These are phyloP conservation scores for Aspergillus jensenii DNA, from an alignment of 2,329 filamentous ascomycete species.

Conservation along the genomic window DNA sequence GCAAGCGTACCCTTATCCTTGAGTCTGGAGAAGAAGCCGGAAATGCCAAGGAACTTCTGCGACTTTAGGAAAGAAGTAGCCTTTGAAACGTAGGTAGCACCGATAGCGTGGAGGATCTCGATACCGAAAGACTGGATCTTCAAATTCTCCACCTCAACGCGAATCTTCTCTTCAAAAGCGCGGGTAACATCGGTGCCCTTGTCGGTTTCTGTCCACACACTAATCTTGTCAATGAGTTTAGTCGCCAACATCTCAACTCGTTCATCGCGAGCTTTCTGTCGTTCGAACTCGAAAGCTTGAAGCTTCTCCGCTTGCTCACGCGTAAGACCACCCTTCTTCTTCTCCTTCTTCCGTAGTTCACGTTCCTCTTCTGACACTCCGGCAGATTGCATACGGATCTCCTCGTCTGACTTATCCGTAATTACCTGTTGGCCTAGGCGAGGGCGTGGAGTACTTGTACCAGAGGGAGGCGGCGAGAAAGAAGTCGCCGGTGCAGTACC, in stretches of 20 bases:
- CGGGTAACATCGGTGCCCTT: slow-evolving; percentile 79
- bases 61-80: slow-evolving; percentile 84
- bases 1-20: slow-evolving; percentile 96
- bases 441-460: slow-evolving; percentile 50
- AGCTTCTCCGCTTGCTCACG: slow-evolving; percentile 95
- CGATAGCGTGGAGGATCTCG: slow-evolving; percentile 94
- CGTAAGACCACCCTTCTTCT: slow-evolving; percentile 81
- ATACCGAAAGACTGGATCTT: slow-evolving; percentile 99
- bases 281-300: slow-evolving; percentile 82
- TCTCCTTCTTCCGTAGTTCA: slow-evolving; percentile 74
- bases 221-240: slow-evolving; percentile 87
- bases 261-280: slow-evolving; percentile 79
- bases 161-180: slow-evolving; percentile 92
- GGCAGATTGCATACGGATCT: slow-evolving; percentile 63
- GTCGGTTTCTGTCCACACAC: slow-evolving; percentile 96
- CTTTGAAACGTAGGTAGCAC: slow-evolving; percentile 85
- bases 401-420: slow-evolving; percentile 83
- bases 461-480: slow-evolving; percentile 31
- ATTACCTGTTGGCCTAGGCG: slow-evolving; percentile 78
- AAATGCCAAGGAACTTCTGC: slow-evolving; percentile 95
- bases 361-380: slow-evolving; percentile 72
- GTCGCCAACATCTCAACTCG: slow-evolving; percentile 79
- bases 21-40: slow-evolving; percentile 88
- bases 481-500: not conserved
- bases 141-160: slow-evolving; percentile 91